Evolutionary conservation across 306 rosid species (phyloP).

Genomic region (Cucumis cinereus): DNA sequence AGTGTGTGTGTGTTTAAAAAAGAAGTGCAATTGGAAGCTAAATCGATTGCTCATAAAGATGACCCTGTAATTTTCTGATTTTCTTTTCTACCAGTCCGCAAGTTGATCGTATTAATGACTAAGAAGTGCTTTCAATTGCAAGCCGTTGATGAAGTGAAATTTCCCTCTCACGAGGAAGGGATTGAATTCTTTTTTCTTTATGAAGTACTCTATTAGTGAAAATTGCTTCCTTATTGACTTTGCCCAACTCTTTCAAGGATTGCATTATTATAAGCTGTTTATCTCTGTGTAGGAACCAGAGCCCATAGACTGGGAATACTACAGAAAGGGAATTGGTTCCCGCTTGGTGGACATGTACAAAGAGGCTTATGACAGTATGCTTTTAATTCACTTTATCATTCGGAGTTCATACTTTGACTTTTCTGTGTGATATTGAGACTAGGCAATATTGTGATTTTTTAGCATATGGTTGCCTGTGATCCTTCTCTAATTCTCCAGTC

Average conservation of each 20-base stretch:
- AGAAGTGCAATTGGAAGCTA: background rate
- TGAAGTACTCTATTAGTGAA: background rate
- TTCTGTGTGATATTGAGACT: background rate
- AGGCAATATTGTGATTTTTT: background rate
- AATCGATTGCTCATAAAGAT: background rate
- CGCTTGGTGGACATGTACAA: slow-evolving; percentile 98
- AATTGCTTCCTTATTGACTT: background rate
- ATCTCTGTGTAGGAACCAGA: slow-evolving; percentile 72
- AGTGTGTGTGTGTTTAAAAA: background rate
- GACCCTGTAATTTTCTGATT: background rate
- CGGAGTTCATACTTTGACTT: background rate
- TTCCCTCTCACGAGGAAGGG: background rate
- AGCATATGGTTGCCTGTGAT: background rate
- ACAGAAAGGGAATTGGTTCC: slow-evolving; percentile 87
- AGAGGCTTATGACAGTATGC: slow-evolving; percentile 90
- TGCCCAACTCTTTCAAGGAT: background rate
- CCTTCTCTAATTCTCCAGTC: background rate
- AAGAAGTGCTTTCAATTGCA: background rate
- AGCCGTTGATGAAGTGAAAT: background rate
- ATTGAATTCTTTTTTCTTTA: background rate
- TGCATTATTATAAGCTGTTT: slow-evolving; percentile 13
- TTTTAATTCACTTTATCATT: slow-evolving; percentile 3
- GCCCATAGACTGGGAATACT: slow-evolving; percentile 92
- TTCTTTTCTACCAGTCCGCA: background rate
- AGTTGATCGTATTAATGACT: background rate